Evolutionary conservation across 2,329 filamentous ascomycete genomes (phyloP), one percentile per base, ranked within the genome.

Genomic region (Colletotrichum agaves): DNA sequence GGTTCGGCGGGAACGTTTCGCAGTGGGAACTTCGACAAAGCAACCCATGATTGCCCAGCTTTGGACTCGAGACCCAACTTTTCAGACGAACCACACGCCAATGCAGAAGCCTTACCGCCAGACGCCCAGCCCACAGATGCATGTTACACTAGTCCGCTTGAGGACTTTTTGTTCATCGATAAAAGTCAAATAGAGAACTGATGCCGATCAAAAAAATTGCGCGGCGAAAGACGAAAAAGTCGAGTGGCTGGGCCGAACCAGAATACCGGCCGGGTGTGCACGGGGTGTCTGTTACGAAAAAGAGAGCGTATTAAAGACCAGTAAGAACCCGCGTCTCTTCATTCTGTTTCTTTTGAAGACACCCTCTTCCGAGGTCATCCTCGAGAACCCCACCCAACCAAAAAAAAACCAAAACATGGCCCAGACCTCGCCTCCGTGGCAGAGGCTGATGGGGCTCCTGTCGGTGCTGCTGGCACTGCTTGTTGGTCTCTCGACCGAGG

Each of bases 321-420:
- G 11, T 19, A 6, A 31, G 46, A 60, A 47, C 41, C 65, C 65
- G 39, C 23, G 27, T 43, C 33, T 55, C 15, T n/a, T 33, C 31
- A 12, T 23, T 60, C 31, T 59, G n/a, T 41, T 41, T 23, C 53
- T 27, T 67, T 65, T 55, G 61, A 68, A 43, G 39, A 58, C 55
- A 68, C 57, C 65, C 65, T 68, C 65, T 56, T 65, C 62, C 61
- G 65, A 68, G 65, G 65, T 46, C 61, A 63, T 23, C 65, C 61
- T 64, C 64, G 64, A 65, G 41, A 67, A 27, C 27, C 27, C 27
- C 58, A 47, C 55, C 49, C 37, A 27, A 46, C 53, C 53, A 23
- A 52, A 33, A 23, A 35, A 55, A 15, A 33, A 19, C 46, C n/a
- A n/a, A 35, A 33, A 47, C 41, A 68, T 68, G 65, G 65, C 65